A percentile compares a stretch with the other conserved stretches of the same genome.
Conservation (phyloP, 352 stramenopile species). For the Globisporangium nagaii region DNA sequence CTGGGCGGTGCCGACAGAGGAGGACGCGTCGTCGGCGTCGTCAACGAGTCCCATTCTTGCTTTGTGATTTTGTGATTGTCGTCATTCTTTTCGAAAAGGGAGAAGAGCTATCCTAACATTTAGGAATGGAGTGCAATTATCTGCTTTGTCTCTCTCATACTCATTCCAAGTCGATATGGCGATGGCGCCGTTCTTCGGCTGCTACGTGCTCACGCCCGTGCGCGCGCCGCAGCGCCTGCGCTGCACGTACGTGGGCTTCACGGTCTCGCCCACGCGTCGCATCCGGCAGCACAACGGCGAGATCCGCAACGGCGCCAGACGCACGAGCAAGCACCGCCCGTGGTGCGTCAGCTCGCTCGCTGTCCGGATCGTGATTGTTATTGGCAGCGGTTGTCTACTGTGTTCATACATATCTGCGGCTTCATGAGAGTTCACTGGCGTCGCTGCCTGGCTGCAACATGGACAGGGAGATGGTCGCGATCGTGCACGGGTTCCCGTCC, state of each 20-base stretch:
- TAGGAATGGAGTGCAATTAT: no score
- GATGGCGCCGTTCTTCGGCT: conserved; percentile 39
- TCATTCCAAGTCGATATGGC: no score
- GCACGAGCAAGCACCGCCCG: conserved; percentile 45
- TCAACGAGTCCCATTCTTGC: neutral
- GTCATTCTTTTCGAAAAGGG: no score
- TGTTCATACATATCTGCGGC: neutral
- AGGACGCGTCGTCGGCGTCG: neutral
- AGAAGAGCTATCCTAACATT: no score
- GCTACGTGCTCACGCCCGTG: conserved; percentile 69
- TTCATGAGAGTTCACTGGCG: no score
- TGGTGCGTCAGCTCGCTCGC: conserved; percentile 26
- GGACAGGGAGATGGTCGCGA: conserved; percentile 63
- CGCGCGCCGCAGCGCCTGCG: conserved; percentile 38
- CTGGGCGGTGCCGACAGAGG: no score
- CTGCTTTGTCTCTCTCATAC: no score
- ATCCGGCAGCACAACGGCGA: conserved; percentile 78
- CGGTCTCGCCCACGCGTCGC: conserved; percentile 41
- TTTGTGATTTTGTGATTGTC: no score
- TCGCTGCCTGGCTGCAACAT: neutral
- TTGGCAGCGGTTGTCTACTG: no score
- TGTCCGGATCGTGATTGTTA: no score
- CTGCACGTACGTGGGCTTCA: conserved; percentile 73
- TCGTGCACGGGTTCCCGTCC: conserved; percentile 72
- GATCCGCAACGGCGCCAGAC: conserved; percentile 54